Base-by-base conservation (phyloP, 495 filamentous ascomycete genomes). In the Talaromyces nanjingensis region DNA sequence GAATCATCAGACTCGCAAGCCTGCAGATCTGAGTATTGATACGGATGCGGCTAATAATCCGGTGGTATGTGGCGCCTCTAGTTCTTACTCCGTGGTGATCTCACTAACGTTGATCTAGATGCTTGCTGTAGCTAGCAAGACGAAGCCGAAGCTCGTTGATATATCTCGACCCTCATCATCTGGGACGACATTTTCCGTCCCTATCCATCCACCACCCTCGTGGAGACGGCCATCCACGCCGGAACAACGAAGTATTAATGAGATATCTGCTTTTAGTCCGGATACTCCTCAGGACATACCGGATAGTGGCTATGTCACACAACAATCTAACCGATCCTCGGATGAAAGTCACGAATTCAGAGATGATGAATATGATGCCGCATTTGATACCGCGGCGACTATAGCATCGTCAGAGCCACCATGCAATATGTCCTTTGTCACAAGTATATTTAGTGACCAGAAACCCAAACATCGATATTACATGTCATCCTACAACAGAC, bases 241-340 rank as follows among this genome's bases (percentile, higher is more conserved):
- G 7, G 75, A 79, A 64, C 74, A 74, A 25, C 68, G 69, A 5
- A 73, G 75, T 33, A 62, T 62, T 5, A 73, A 75, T 25, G 77
- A 80, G 63, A 69, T 80, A 31, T 80, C 77, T 16, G 77, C 76
- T 14, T 80, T 80, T 55, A 80, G 77, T 39, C 77, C 77, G 27
- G 77, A 80, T 34, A 80, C 77, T 0, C 77, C 77, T 6, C 60
- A 75, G 1, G 72, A 77, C 22, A 71, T 74, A 65, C 74, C 74
- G 8, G 76, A 80, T 34, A 77, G 73, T 60, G 76, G 75, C 0
- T 78, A 77, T 64, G 72, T 65, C 2, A 75, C 72, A 18, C 71
- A 74, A 4, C 68, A 69, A 42, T 75, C 70, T 0, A 66, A 65
- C 3, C 70, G 68, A 31, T 76, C 71, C 0, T 61, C 75, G 7